phyloP scores from a whole-genome alignment of 2,329 filamentous ascomycete species.

The Endoconidiophora laricicola region DNA sequence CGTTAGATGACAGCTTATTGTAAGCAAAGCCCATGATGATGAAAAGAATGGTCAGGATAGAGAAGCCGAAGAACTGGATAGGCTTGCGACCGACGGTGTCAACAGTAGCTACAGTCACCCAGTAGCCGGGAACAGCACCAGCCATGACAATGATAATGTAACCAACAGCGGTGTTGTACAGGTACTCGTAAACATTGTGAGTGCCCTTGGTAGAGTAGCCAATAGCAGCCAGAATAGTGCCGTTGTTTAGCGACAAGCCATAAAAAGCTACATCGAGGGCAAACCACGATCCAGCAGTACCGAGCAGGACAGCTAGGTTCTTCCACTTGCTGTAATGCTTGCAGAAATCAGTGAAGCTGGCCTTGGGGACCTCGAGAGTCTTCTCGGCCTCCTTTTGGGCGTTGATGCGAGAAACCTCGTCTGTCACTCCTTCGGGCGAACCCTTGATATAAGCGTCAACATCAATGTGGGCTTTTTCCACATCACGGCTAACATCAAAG shows the following conservation, averaged over 20 bases:
- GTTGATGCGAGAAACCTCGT: constrained; percentile 48
- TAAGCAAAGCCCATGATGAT: constrained; percentile 22
- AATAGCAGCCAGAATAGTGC: constrained; percentile 52
- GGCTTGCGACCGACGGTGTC: constrained; percentile 63
- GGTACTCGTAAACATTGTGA: constrained; percentile 45
- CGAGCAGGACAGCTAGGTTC: constrained; percentile 47
- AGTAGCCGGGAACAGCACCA: constrained; percentile 67
- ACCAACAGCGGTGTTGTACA: constrained; percentile 60
- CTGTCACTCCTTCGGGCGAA: constrained; percentile 42
- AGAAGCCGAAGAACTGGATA: constrained; percentile 52
- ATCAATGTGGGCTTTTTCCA: constrained; percentile 57
- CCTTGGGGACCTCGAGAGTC: constrained; percentile 48
- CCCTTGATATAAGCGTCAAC: constrained; percentile 59
- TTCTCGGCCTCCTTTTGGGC: constrained; percentile 36
- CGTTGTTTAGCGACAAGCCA: constrained; percentile 60
- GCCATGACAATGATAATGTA: constrained; percentile 67
- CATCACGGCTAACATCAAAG: constrained; percentile 61
- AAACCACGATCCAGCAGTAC: constrained; percentile 48
- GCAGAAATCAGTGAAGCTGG: constrained; percentile 55
- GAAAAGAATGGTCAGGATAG: constrained; percentile 43
- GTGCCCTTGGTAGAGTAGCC: constrained; percentile 41
- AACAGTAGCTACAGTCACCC: constrained; percentile 58
- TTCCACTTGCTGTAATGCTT: constrained; percentile 53
- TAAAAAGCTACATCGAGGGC: constrained; percentile 48
- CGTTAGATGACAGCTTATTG: constrained; percentile 32